Conservation (phyloP, 1,284 basidiomycete genomes). For the Apiotrichum gracile region DNA sequence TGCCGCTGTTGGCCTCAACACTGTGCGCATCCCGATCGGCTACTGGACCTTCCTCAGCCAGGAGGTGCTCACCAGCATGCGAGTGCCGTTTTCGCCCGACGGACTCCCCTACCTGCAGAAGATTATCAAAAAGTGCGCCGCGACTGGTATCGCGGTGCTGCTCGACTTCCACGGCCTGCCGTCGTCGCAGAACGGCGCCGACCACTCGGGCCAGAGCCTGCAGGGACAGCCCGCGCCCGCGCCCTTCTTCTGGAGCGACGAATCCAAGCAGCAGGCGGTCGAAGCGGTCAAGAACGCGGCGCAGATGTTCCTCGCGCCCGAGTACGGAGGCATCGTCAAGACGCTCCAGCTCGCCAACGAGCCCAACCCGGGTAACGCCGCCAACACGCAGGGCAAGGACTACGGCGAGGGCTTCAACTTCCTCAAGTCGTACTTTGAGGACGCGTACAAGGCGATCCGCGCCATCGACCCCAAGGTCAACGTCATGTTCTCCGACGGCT, state of each 20-base stretch:
- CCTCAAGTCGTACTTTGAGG: conserved; percentile 51
- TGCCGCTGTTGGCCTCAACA: conserved; percentile 37
- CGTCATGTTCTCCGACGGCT: not conserved
- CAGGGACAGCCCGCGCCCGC: conserved; percentile 55
- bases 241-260: conserved; percentile 62
- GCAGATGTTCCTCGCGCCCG: conserved; percentile 50
- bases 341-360: conserved; percentile 11
- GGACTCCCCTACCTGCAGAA: conserved; percentile 57
- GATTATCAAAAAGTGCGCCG: conserved; percentile 72
- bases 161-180: conserved; percentile 64
- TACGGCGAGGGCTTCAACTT: not conserved
- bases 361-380: conserved; percentile 7
- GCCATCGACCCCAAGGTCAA: not conserved
- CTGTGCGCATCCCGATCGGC: conserved; percentile 44
- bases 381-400: too few relatives aligned
- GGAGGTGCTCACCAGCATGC: too few relatives aligned
- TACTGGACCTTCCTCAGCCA: conserved; percentile 16
- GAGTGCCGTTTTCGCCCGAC: too few relatives aligned
- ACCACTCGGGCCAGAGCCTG: conserved; percentile 84
- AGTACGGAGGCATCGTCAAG: conserved; percentile 44
- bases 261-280: not conserved
- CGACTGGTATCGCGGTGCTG: conserved; percentile 69
- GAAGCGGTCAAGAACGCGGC: conserved; percentile 14
- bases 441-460: conserved; percentile 6
- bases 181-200: conserved; percentile 70